phyloP scores from a whole-genome alignment of 768 basidiomycete species.

The Aureoboletus auriporus region DNA sequence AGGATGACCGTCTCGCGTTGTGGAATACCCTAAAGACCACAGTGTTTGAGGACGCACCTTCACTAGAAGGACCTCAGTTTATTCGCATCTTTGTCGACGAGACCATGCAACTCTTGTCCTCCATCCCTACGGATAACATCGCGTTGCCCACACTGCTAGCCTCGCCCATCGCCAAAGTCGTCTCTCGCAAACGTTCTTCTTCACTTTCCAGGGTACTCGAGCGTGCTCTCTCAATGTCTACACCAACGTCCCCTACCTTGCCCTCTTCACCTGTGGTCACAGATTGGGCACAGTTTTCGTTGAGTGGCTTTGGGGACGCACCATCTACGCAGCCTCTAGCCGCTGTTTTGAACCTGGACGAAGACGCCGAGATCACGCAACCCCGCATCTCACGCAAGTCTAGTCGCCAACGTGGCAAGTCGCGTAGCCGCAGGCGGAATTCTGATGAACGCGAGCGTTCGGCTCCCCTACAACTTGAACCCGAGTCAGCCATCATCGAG shows the following conservation, averaged over 20 bases:
- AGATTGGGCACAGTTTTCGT: constrained; percentile 71
- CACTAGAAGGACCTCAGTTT: constrained; percentile 33
- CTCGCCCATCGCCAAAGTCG: constrained; percentile 34
- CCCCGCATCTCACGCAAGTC: constrained; percentile 35
- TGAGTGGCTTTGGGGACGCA: constrained; percentile 55
- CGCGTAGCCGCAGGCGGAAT: constrained; percentile 22
- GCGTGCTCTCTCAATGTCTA: constrained; percentile 13
- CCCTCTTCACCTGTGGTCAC: constrained; percentile 27
- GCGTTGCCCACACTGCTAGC: constrained; percentile 25
- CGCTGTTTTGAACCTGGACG: constrained; percentile 57
- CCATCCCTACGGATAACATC: constrained; percentile 42
- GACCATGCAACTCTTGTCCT: constrained; percentile 48
- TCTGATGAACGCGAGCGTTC: constrained; percentile 18
- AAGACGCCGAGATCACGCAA: constrained; percentile 56
- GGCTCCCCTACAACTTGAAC: constrained; percentile 10
- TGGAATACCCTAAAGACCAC: constrained; percentile 55
- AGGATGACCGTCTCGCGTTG: constrained; percentile 34
- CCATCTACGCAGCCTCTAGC: constrained; percentile 39
- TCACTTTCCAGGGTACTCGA: constrained; percentile 29
- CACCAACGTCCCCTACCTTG: constrained; percentile 26
- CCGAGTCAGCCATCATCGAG: constrained; percentile 22
- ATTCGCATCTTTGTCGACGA: constrained; percentile 65
- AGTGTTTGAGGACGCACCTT: constrained; percentile 29
- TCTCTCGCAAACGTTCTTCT: constrained; percentile 31
- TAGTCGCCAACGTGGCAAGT: constrained; percentile 30